These are phyloP conservation scores for Mycena rebaudengoi DNA, from an alignment of 768 basidiomycete genomes.

Conservation along the genomic window DNA sequence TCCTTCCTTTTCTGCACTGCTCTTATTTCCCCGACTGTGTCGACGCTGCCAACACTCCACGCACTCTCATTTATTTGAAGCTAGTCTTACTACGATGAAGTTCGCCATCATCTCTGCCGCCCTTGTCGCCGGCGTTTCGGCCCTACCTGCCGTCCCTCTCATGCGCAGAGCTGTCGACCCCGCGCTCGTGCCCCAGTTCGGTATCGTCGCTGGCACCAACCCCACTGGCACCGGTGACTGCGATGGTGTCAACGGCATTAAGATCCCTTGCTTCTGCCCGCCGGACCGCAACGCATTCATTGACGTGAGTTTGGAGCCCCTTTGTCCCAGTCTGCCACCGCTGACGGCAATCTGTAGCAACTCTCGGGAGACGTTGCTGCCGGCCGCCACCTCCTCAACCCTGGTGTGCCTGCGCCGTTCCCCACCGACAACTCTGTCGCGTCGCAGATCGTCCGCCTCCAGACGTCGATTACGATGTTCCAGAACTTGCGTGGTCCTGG, in stretches of 20 bases:
- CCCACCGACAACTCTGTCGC: constrained; percentile 64
- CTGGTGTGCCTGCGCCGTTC: constrained; percentile 65
- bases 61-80: constrained; percentile 9
- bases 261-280: constrained; percentile 73
- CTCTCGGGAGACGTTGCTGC: constrained; percentile 66
- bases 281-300: constrained; percentile 43
- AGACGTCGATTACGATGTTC: constrained; percentile 69
- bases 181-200: constrained; percentile 31
- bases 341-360: constrained; percentile 67
- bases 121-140: constrained; percentile 42
- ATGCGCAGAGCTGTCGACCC: constrained; percentile 46
- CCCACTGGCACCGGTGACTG: constrained; percentile 15
- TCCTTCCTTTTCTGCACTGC: not conserved
- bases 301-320: not conserved
- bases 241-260: constrained; percentile 39
- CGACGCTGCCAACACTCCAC: constrained; percentile 2
- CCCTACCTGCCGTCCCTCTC: constrained; percentile 31
- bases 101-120: constrained; percentile 40
- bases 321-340: not conserved
- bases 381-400: constrained; percentile 72
- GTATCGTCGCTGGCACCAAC: constrained; percentile 4
- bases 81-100: constrained; percentile 38
- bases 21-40: constrained; percentile 6
- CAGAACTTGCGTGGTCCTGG: constrained; percentile 79
- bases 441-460: constrained; percentile 64